Base-by-base conservation (phyloP, 2,329 filamentous ascomycete species). In the Corynespora cassiicola region DNA sequence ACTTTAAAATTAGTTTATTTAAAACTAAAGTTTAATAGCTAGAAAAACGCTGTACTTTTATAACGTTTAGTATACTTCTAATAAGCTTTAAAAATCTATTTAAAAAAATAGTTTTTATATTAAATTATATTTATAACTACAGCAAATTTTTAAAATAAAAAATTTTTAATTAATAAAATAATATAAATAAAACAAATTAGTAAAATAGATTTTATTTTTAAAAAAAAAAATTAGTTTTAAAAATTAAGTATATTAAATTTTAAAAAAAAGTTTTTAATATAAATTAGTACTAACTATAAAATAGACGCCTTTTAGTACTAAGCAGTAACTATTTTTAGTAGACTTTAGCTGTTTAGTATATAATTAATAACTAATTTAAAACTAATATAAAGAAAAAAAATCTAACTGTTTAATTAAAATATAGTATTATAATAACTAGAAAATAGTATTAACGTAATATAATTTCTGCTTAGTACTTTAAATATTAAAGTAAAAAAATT, bases 131-230 rank as follows among this genome's bases (percentile, higher is more conserved):
- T 68, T 61, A 70, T 70, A 70, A 70, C 58, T 61, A 56, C 56
- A 71, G 59, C 61, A 70, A 59, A 61, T 72, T 63, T 70, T 60
- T 63, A 71, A 71, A 55, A 58, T 72, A 69, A 30, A 30, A 16
- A 30, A 17, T 17, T 15, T 30, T 17, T 30, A 30, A 17, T 30
- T 30, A 15, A 32, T 68, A 70, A 65, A 69, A 71, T 55, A 70
- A 72, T 69, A 61, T 70, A 69, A 63, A 66, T 70, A 71, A 69
- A 58, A 61, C 61, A 70, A 70, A 65, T 71, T 60, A 56, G 61
- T 61, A 71, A 69, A 70, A 70, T 70, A 69, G 63, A 69, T 68
- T 61, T 61, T 63, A 70, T 68, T 70, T 63, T 70, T 70, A 63
- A 61, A 20, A 19, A 32, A 32, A 32, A 32, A 20, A 19, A 32